phyloP scores from a whole-genome alignment of 139 green algal species.

The Chlorella sp. region DNA sequence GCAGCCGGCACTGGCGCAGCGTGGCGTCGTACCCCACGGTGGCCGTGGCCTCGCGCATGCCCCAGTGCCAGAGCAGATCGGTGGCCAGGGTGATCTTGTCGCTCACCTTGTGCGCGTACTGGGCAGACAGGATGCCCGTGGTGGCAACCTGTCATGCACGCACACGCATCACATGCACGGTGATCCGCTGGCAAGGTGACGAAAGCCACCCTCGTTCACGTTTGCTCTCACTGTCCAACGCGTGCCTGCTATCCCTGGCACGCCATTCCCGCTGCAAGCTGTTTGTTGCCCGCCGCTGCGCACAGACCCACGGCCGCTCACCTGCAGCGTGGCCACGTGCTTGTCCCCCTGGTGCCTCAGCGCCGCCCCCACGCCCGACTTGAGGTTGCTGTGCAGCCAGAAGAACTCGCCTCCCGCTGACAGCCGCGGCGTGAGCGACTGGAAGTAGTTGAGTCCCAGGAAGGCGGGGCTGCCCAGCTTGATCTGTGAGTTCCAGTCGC shows the following conservation, averaged over 20 bases:
- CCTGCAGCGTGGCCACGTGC: conserved; percentile 69
- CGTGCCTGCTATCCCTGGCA: neutral
- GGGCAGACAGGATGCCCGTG: conserved; percentile 86
- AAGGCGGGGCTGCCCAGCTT: conserved; percentile 94
- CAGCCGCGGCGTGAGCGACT: conserved; percentile 84
- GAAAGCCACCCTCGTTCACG: neutral
- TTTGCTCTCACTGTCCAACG: neutral
- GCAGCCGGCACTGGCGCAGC: conserved; percentile 67
- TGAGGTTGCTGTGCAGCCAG: conserved; percentile 80
- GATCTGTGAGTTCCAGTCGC: conserved; percentile 93
- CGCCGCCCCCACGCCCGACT: conserved; percentile 71
- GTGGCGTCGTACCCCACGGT: conserved; percentile 97
- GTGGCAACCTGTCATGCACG: conserved; percentile 89
- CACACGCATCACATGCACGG: no score
- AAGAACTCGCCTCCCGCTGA: conserved; percentile 85
- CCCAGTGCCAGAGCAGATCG: conserved; percentile 94
- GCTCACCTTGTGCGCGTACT: conserved; percentile 81
- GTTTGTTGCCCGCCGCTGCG: no score
- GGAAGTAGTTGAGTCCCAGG: conserved; percentile 90
- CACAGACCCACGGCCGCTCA: no score
- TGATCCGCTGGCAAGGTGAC: no score
- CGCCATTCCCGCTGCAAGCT: no score
- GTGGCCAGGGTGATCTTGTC: conserved; percentile 64
- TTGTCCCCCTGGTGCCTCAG: conserved; percentile 68
- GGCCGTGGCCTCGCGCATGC: conserved; percentile 77